Base-by-base conservation (phyloP, 2,329 filamentous ascomycete genomes). In the Penicillium crustosum region DNA sequence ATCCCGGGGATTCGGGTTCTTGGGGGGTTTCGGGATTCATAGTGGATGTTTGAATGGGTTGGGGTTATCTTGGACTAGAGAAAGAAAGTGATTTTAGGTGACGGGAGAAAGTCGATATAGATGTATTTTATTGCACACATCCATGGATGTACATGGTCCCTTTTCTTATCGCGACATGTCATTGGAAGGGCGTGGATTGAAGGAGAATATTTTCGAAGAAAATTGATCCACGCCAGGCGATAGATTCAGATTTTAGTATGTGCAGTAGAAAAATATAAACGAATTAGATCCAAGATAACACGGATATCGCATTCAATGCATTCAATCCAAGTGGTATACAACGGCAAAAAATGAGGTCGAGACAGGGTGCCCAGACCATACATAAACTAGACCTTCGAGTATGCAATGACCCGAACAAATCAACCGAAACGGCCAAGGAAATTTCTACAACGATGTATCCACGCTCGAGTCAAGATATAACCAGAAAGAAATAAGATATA, bases 311-410 rank as follows among this genome's bases (percentile, higher is more conserved):
- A 33, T 42, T 41, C 35, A 36, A 35, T 29, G 17, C 39, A 45
- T 53, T 53, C 29, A 44, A 15, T 35, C 38, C 38, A 44, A 51
- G 12, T 52, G 53, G 39, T 56, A 56, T 56, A 52, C 39, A 56
- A 19, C 47, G 51, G 47, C n/a, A 25, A 44, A 56, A 52, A 21
- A 44, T 23, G 17, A 27, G 38, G 13, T 23, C 38, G 42, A 33
- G 6, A 49, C 44, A 12, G 7, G 17, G 23, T 23, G 35, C 15
- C 33, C 27, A 25, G 27, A 33, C n/a, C n/a, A 49, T 52, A 33
- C 23, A 41, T 38, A 35, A 38, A 25, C 36, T 43, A 50, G 7
- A 21, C 21, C 53, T 27, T 7, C 5, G 17, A 17, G 33, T 13
- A 55, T 51, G 23, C 13, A 36, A 43, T 21, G 33, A 10, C 47